Percentiles rank a stretch among this genome's conserved stretches.
These are phyloP conservation scores for Cyberlindnera bimundalis DNA, from an alignment of 805 yeast species.

Conservation along the genomic window DNA sequence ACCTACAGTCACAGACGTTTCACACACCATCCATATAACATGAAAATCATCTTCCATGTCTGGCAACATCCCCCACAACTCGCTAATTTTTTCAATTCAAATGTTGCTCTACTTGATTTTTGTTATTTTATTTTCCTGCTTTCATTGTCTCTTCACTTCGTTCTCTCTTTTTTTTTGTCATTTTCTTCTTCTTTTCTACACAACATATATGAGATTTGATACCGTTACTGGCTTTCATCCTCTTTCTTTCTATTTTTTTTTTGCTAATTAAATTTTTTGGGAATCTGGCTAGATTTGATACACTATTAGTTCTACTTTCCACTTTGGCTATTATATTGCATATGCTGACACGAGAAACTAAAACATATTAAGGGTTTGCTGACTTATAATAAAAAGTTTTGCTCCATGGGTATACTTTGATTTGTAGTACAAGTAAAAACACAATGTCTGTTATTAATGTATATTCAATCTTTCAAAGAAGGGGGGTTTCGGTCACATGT, in stretches of 20 bases:
- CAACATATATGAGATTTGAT: no score
- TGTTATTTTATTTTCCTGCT: background rate
- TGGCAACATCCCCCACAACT: background rate
- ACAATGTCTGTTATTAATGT: no score
- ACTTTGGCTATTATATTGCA: background rate
- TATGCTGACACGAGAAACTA: no score
- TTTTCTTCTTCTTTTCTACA: no score
- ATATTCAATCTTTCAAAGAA: no score
- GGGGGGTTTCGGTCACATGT: no score
- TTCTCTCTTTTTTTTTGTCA: background rate
- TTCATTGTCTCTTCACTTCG: background rate
- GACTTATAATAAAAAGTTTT: background rate
- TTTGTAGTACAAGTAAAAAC: no score
- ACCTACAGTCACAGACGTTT: no score
- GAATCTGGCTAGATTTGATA: background rate
- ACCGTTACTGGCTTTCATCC: no score
- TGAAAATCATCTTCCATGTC: background rate
- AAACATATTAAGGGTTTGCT: background rate
- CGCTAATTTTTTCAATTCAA: slow-evolving; percentile 2
- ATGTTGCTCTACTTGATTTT: background rate
- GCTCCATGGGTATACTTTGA: background rate
- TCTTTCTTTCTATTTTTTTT: no score
- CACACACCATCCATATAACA: no score
- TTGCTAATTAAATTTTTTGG: no score
- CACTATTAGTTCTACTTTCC: background rate